A percentile compares a stretch with the other conserved stretches of the same genome.
Evolutionary conservation across 305 asterid genomes (phyloP).

Genomic region (Salvia sclarea): DNA sequence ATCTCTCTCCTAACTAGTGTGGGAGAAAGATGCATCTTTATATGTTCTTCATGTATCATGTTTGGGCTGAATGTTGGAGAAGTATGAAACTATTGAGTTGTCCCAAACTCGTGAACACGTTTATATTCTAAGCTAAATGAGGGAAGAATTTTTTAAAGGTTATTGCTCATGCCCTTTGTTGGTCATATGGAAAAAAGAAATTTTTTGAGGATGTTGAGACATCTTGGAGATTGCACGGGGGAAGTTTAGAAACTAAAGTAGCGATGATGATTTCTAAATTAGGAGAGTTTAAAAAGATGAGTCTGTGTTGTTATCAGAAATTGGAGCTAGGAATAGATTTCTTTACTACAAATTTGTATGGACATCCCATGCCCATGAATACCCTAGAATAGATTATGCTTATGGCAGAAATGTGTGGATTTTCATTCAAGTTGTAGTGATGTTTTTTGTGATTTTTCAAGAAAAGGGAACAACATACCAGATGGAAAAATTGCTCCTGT

Average conservation of each 20-base stretch:
- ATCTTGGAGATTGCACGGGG: neutral
- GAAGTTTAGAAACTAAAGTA: neutral
- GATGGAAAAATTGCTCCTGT: slow-evolving; percentile 79
- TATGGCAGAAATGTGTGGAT: neutral
- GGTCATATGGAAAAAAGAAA: neutral
- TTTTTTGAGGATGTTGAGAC: neutral
- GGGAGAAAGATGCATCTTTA: neutral
- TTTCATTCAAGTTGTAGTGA: neutral
- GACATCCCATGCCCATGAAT: neutral
- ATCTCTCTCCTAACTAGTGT: neutral
- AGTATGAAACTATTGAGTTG: too few relatives aligned
- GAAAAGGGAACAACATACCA: slow-evolving; percentile 50
- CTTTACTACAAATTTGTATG: neutral
- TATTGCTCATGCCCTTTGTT: neutral
- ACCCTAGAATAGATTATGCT: neutral
- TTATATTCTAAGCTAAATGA: neutral
- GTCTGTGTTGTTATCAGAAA: neutral
- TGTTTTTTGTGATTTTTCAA: neutral
- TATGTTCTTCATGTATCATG: neutral
- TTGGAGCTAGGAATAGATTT: neutral
- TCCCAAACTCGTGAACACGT: neutral
- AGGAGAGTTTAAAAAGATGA: neutral
- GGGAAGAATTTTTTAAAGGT: neutral
- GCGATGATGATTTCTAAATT: neutral
- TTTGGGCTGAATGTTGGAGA: too few relatives aligned